Base-by-base conservation (phyloP, 1,284 basidiomycete species). In the Neonothopanus nambi region DNA sequence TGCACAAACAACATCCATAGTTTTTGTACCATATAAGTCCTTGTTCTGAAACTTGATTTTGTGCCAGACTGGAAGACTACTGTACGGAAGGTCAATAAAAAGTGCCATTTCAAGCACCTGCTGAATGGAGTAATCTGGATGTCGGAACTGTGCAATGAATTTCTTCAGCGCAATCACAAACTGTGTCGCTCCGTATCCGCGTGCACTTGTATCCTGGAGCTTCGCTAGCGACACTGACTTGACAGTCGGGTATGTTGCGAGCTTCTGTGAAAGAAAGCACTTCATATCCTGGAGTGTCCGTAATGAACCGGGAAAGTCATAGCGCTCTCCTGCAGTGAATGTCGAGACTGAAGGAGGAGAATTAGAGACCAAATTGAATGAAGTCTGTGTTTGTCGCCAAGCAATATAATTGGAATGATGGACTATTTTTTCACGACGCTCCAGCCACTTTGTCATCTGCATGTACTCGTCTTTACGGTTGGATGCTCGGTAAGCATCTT, bases 221-320 rank as follows among this genome's bases (percentile, higher is more conserved):
- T 50, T 50, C 9, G 37, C 23, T 5, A 50, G 8, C 0, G 37
- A 24, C 7, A 50, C 48, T 8, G 48, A 39, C 35, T 50, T 50
- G 5, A 41, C 48, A 41, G 24, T 41, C 5, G 48, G 48, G 15
- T 15, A 30, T 15, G 28, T 21, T 3, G 48, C 33, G 15, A 50
- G 6, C 21, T 41, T 40, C 7, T 41, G 48, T 2, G 2, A 17
- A 33, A 28, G 24, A 11, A 21, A 5, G n/a, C 48, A 41, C 18
- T 20, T 18, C 38, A 50, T 3, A 9, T 50, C 48, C 11, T 15
- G 15, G 9, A 50, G 37, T n/a, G 38, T 41, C 13, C 39, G 37
- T 20, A 18, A 15, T 3, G 48, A 13, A 3, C 48, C 48, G 9
- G 38, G 48, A 15, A 50, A 50, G 39, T 50, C 48, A 30, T 39